A percentile compares a stretch with the other conserved stretches of the same genome.
Conservation (phyloP, 2,329 filamentous ascomycete species). For the Volutella citrinella region DNA sequence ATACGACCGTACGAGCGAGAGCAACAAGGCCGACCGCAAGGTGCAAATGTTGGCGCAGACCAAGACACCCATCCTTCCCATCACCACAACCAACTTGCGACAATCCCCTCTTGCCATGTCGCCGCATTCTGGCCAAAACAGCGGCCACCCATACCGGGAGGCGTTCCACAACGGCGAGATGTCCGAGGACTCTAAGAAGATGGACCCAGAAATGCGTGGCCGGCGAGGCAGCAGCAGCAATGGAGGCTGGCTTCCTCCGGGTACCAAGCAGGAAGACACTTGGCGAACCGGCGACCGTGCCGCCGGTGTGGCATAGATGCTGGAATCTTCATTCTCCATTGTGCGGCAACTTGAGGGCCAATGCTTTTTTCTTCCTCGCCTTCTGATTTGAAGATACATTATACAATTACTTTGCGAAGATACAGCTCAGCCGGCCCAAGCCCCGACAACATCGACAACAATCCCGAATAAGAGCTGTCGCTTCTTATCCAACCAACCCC, state of each 20-base stretch:
- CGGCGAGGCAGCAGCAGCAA: constrained; percentile 39
- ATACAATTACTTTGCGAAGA: too few relatives aligned
- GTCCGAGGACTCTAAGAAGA: constrained; percentile 53
- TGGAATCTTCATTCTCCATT: not conserved
- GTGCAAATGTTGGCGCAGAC: constrained; percentile 61
- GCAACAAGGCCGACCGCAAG: constrained; percentile 81
- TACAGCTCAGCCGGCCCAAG: too few relatives aligned
- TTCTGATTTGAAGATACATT: too few relatives aligned
- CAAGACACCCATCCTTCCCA: constrained; percentile 59
- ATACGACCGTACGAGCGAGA: constrained; percentile 89
- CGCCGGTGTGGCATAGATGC: constrained; percentile 10
- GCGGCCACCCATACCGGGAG: constrained; percentile 42
- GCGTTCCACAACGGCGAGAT: constrained; percentile 39
- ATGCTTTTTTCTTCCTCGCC: too few relatives aligned
- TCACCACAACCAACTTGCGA: constrained; percentile 44
- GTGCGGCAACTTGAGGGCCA: too few relatives aligned
- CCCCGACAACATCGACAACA: too few relatives aligned
- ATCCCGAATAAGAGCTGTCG: too few relatives aligned
- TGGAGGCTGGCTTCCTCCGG: constrained; percentile 66
- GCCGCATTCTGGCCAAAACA: constrained; percentile 23
- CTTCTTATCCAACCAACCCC: too few relatives aligned
- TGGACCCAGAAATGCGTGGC: constrained; percentile 45
- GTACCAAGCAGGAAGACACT: constrained; percentile 82
- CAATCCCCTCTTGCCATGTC: constrained; percentile 20
- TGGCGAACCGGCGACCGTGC: constrained; percentile 54